Evolutionary conservation across 2,329 filamentous ascomycete species (phyloP).

Genomic region (Stagonosporopsis tanaceti): DNA sequence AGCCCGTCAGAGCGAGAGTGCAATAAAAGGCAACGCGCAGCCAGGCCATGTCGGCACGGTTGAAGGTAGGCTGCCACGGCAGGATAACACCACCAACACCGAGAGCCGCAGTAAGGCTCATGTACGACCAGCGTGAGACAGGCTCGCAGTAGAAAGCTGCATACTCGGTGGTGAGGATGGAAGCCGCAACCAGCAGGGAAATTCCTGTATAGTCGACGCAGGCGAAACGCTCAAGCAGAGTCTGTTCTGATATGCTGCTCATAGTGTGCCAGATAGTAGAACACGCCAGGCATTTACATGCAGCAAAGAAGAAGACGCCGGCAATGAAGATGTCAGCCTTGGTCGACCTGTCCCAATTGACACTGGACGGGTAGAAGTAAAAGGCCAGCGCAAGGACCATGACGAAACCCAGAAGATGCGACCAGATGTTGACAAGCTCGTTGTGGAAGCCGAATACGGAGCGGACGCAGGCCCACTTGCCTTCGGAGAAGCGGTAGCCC

Average conservation of each 20-base stretch:
- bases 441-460: constrained; percentile 88
- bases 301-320: constrained; percentile 94
- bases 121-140: constrained; percentile 83
- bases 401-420: constrained; percentile 87
- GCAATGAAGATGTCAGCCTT: constrained; percentile 91
- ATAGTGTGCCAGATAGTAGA: constrained; percentile 98
- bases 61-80: constrained; percentile 96
- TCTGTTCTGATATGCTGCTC: constrained; percentile 92
- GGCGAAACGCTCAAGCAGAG: constrained; percentile 90
- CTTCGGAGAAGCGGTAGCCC: constrained; percentile 93
- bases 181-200: constrained; percentile 90
- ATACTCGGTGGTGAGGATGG: constrained; percentile 98
- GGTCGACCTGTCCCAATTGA: constrained; percentile 85
- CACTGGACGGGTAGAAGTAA: constrained; percentile 90
- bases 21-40: constrained; percentile 91
- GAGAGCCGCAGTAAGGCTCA: constrained; percentile 79
- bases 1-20: constrained; percentile 84
- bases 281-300: constrained; percentile 93
- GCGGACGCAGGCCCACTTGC: constrained; percentile 85
- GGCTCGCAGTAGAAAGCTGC: constrained; percentile 99
- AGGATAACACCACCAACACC: constrained; percentile 88
- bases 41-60: constrained; percentile 91
- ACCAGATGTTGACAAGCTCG: constrained; percentile 98
- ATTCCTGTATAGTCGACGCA: constrained; percentile 99
- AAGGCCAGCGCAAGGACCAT: constrained; percentile 89